Base-by-base conservation (phyloP, 2,329 filamentous ascomycete species). In the Basipetospora chlamydospora region DNA sequence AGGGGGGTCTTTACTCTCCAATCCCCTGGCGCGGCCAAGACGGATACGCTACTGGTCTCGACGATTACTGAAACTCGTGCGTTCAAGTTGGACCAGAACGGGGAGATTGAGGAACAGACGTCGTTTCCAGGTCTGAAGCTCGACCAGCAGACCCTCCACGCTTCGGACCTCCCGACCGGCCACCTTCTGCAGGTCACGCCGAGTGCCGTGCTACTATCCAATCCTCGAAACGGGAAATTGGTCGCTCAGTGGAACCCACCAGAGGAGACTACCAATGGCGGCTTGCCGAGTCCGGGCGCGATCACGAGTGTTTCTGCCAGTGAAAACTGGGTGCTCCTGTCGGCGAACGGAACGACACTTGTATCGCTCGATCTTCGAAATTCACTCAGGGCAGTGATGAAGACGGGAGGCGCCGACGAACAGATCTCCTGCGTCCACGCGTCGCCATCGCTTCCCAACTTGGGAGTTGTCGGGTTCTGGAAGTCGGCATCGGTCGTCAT, bases 381-480 rank as follows among this genome's bases (percentile, higher is more conserved):
- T 16, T 67, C 73, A 22, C 57, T 92, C 5, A 58, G 64, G 16
- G 60, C 71, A 4, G 63, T 65, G 5, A 60, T 72, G 41, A 78
- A 79, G 49, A 9, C 29, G 4, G 62, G 73, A 5, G 71, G 84
- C 35, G 64, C 67, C 2, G 60, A 68, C 12, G 80, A 85, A 44
- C 85, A 96, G 53, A 73, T 96, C 23, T 83, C 90, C 3, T 93
- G 87, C 47, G 66, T 96, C 8, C 77, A 88, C 32, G 68, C 90
- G 2, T 76, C 86, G 0, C 63, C 70, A 3, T 63, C 71, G 25
- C 60, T 78, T 11, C 61, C 67, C 4, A 64, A 72, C 33, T 61
- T 85, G 22, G 88, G 81, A 39, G 77, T 94, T 20, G 68, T 90
- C 12, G 87, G 86, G 2, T 90, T 92, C 57, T 96, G 88, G 75